Conservation (phyloP, 2,329 filamentous ascomycete species). For the Botrytis aclada region DNA sequence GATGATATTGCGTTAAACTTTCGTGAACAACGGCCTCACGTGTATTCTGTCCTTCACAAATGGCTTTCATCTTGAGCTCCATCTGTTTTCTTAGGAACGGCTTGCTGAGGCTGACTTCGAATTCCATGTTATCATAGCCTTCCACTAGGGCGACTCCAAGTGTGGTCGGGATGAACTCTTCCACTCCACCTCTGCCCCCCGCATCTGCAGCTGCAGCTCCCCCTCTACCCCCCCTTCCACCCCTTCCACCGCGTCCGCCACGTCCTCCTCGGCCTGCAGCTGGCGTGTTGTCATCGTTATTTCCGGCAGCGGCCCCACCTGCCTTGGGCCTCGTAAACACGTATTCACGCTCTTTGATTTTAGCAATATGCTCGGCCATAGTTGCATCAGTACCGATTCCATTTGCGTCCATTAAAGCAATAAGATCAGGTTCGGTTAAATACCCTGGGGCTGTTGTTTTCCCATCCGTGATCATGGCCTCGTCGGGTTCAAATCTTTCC, state of each 20-base stretch:
- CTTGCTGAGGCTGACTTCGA: conserved; percentile 90
- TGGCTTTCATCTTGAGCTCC: conserved; percentile 95
- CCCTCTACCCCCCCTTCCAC: conserved; percentile 44
- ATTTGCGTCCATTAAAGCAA: conserved; percentile 96
- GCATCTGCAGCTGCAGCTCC: conserved; percentile 42
- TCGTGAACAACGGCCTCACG: conserved; percentile 73
- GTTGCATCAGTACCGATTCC: conserved; percentile 98
- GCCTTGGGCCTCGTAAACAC: conserved; percentile 61
- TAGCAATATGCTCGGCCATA: conserved; percentile 98
- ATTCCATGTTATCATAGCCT: conserved; percentile 91
- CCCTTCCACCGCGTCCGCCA: conserved; percentile 42
- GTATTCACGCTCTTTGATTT: conserved; percentile 88
- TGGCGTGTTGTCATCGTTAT: conserved; percentile 37
- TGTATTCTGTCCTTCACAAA: conserved; percentile 81
- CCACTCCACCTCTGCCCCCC: conserved; percentile 51
- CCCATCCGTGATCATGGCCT: conserved; percentile 87
- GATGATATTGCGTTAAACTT: conserved; percentile 81
- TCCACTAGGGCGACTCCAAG: conserved; percentile 88
- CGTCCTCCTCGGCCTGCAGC: conserved; percentile 41
- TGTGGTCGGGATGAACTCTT: conserved; percentile 90
- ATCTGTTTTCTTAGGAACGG: conserved; percentile 97
- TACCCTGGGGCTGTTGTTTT: conserved; percentile 82
- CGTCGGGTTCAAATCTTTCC: conserved; percentile 81
- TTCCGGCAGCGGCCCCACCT: conserved; percentile 33
- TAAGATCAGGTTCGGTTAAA: conserved; percentile 91